Evolutionary conservation across 2,329 filamentous ascomycete genomes (phyloP), one percentile per base, ranked within the genome.

Genomic region (Epichloe sp.): DNA sequence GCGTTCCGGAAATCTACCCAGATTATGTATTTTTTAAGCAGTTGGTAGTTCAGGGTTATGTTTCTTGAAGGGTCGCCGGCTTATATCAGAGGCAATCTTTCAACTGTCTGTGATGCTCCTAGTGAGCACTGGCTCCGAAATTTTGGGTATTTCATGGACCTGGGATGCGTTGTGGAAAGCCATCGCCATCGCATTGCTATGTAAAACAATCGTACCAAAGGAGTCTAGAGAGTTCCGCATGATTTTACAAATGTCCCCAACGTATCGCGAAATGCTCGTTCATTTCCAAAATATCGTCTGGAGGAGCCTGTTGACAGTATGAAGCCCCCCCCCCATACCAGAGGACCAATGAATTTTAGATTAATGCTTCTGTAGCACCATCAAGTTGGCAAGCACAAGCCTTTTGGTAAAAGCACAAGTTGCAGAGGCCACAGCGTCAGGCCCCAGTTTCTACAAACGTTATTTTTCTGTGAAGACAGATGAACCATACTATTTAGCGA

Each of bases 151-250:
- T 21, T 1, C 15, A 45, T 45, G 10, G 26, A 71, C 72, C 1
- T 61, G 77, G 0, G 72, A 76, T 54, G 63, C 66, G 0, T 57
- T 65, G 0, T 59, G 63, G 1, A 59, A 59, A 19, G 61, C 62
- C 5, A 54, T 68, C 3, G 58, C 60, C 1, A 59, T 54, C 2
- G 57, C 60, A 0, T 60, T 59, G 26, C 47, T 26, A 23, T 43
- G 6, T 11, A 17, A 37, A 38, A 42, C 23, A 3, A 21, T 17
- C 17, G 19, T 47, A 26, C 10, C 19, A 38, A 11, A 19, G 19
- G 44, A 26, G 19, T 23, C 37, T 5, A 17, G 19, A 37, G 12
- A 14, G 35, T 38, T 4, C 17, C 19, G 21, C n/a, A 38, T 23
- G 12, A 26, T 17, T 37, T 37, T 26, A n/a, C 21, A 40, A 31